Evolutionary conservation across 495 filamentous ascomycete species (phyloP), one percentile per base, ranked within the genome.

Genomic region (Hypomontagnella submonticulosa): DNA sequence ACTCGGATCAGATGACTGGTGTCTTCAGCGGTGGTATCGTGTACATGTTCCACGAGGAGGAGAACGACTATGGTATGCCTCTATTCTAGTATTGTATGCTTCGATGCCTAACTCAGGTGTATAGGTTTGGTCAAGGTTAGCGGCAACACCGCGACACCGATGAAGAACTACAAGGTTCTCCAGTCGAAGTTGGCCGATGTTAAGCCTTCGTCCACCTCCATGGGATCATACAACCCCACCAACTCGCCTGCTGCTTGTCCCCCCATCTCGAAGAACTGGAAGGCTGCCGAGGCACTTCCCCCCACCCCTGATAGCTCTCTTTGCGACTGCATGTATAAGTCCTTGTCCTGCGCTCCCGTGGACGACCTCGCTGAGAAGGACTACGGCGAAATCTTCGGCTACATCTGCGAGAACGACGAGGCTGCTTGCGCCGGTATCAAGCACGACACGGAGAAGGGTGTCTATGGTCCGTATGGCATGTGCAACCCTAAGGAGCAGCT

Each of bases 31-130:
- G 94, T 65, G 94, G 94, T 71, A 95, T 98, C 65, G 90, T 96
- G 15, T 98, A 98, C 81, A 96, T 96, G 93, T 98, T 95, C 81
- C 93, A 93, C 83, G 81, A 98, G 75, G 92, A 96, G 72, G 81
- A 80, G 15, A 98, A 98, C 77, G 79, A 97, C 75, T 99, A 91
- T 71, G 95, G 93, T 84, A 73, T 66, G 69, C 58, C 18, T 4
- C 12, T 13, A 11, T 34, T 15, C 40, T 59, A 40, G 51, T 12
- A 38, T 50, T 16, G 16, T 58, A 36, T 38, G 5, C 0, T 19
- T 9, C 41, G 5, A 13, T 3, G 20, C 38, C 46, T 67, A 58
- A 67, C 18, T 0, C n/a, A 13, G 8, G 1, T 19, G 10, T 30
- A 4, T 54, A 82, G 80, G 82, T 70, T 84, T 98, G 37, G 92